A percentile compares a stretch with the other conserved stretches of the same genome.
phyloP scores from a whole-genome alignment of 2,329 filamentous ascomycete species.

The Trichoderma gracile region DNA sequence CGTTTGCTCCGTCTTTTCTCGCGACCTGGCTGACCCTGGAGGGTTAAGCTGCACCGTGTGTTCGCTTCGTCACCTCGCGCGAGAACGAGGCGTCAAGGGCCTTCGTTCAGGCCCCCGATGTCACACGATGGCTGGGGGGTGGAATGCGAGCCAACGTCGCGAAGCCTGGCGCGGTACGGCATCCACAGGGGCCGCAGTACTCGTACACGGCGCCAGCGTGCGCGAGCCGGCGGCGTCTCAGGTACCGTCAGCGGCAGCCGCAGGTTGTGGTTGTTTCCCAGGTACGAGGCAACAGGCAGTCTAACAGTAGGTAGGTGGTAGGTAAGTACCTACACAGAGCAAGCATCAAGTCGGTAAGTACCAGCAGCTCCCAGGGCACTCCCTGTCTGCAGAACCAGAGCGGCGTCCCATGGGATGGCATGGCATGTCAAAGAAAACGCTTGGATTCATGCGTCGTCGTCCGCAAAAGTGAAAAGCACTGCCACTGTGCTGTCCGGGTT shows the following conservation, averaged over 20 bases:
- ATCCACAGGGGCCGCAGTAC: conserved; percentile 5
- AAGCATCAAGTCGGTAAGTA: too few species aligned
- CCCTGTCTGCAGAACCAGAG: neutral
- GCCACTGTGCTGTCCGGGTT: conserved; percentile 14
- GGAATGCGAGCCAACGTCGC: conserved; percentile 23
- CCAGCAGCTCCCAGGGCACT: neutral
- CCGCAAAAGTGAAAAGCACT: conserved; percentile 9
- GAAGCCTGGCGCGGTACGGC: conserved; percentile 14
- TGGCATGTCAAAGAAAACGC: conserved; percentile 7
- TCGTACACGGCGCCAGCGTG: conserved; percentile 11
- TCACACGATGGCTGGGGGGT: conserved; percentile 9
- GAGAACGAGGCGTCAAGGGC: too few species aligned
- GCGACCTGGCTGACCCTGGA: too few species aligned
- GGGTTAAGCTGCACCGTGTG: too few species aligned
- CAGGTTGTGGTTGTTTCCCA: conserved; percentile 6
- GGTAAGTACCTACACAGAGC: too few species aligned
- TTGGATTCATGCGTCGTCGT: conserved; percentile 19
- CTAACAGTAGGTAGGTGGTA: too few species aligned
- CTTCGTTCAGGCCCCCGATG: conserved; percentile 7
- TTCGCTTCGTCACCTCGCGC: too few species aligned
- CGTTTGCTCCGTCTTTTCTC: too few species aligned
- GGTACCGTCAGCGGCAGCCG: conserved; percentile 14
- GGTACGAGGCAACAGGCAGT: neutral
- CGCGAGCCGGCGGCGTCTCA: conserved; percentile 8
- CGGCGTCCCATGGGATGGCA: neutral